Evolutionary conservation across 1,139 yeast genomes (phyloP).

Genomic region (Candida sp.): DNA sequence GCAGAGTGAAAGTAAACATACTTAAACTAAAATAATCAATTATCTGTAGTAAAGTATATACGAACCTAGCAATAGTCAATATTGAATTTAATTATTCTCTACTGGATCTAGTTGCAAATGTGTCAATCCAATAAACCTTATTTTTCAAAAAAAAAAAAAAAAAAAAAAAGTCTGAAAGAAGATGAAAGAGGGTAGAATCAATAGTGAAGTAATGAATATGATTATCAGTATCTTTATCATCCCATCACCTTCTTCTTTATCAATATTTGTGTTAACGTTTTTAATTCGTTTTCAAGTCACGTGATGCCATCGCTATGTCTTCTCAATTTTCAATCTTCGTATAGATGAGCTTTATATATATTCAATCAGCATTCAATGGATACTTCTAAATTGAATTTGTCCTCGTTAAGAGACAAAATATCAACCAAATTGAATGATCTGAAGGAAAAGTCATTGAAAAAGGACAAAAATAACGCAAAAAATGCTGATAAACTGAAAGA

Average conservation of each 20-base stretch:
- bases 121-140: too few relatives aligned
- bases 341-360: neutral
- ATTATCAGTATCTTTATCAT: neutral
- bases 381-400: conserved; percentile 35
- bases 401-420: conserved; percentile 58
- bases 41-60: too few relatives aligned
- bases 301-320: neutral
- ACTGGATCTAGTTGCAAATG: too few relatives aligned
- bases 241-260: neutral
- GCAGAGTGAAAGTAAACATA: too few relatives aligned
- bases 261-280: neutral
- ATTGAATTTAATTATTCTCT: too few relatives aligned
- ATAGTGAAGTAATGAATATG: too few relatives aligned
- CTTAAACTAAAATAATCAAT: too few relatives aligned
- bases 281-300: neutral
- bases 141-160: too few relatives aligned
- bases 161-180: too few relatives aligned
- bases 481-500: conserved; percentile 5
- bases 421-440: conserved; percentile 38
- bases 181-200: too few relatives aligned
- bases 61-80: too few relatives aligned
- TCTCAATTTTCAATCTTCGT: neutral
- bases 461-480: conserved; percentile 13
- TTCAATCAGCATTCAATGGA: conserved; percentile 20
- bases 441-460: conserved; percentile 17